These are phyloP conservation scores for Pseudomassariella vexata DNA, from an alignment of 2,329 filamentous ascomycete genomes.

Conservation along the genomic window DNA sequence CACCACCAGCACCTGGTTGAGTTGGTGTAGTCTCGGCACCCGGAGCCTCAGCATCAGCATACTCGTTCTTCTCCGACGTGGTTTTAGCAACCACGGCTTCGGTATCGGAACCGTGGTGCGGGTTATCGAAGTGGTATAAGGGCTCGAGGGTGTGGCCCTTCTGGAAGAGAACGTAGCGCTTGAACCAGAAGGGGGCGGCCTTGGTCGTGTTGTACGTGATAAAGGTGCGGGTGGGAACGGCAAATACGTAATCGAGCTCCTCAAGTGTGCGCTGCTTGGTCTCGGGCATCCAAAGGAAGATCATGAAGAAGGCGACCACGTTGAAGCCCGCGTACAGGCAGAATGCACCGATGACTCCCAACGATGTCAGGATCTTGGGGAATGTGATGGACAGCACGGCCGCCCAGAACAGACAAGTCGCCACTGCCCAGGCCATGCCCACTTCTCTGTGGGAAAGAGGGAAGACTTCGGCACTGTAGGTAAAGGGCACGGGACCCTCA, in stretches of 20 bases:
- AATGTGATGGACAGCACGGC: slow-evolving; percentile 54
- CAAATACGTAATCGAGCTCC: slow-evolving; percentile 57
- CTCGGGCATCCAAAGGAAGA: slow-evolving; percentile 47
- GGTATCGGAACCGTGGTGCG: neutral
- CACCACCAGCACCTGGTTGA: no score
- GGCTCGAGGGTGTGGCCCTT: slow-evolving; percentile 40
- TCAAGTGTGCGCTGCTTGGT: slow-evolving; percentile 54
- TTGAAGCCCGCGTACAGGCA: slow-evolving; percentile 52
- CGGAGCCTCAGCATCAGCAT: neutral
- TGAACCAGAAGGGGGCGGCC: slow-evolving; percentile 55
- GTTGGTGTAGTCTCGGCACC: neutral
- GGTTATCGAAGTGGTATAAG: slow-evolving; percentile 34
- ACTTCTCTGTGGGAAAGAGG: slow-evolving; percentile 61
- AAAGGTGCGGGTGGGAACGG: slow-evolving; percentile 52
- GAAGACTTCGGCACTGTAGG: slow-evolving; percentile 61
- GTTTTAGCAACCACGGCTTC: neutral
- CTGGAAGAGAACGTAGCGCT: slow-evolving; percentile 48
- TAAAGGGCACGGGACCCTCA: slow-evolving; percentile 59
- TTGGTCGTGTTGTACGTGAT: slow-evolving; percentile 51
- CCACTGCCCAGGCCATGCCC: slow-evolving; percentile 61
- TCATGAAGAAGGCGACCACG: slow-evolving; percentile 46
- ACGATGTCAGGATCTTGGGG: slow-evolving; percentile 41
- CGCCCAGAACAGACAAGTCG: slow-evolving; percentile 54
- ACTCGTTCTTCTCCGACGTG: neutral
- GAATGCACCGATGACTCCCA: slow-evolving; percentile 41